Base-by-base conservation (phyloP, 2,329 filamentous ascomycete species). In the Penicillium sp. region DNA sequence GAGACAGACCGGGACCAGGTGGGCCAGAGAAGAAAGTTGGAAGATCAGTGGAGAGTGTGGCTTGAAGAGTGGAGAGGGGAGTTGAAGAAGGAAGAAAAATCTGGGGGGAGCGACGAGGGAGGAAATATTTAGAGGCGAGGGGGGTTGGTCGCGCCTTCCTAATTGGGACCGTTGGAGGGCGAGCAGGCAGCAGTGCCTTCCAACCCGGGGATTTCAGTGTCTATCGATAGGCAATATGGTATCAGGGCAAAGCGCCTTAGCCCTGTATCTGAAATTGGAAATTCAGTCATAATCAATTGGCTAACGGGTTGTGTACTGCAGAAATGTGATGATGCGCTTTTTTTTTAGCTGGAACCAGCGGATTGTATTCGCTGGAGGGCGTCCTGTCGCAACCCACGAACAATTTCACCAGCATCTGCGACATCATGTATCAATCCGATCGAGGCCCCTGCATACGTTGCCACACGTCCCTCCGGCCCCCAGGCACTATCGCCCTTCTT, bases 391-490 rank as follows among this genome's bases (percentile, higher is more conserved):
- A 75, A 64, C 3, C 67, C 64, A 37, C 65, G 60, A 0, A 83
- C 75, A 62, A 83, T 80, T 0, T 59, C 65, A 1, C 60, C 73
- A 0, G 81, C 81, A 37, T 68, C 61, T 41, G 76, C 69, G 0
- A 83, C 76, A 4, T 69, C 67, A 28, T 72, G 73, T 17, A 84
- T 73, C 31, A 83, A 65, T 0, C 82, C 82, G 20, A 83, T 69
- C 0, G 74, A 75, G 0, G 81, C 77, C 0, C 82, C 80, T 0
- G 80, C 82, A 64, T 84, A 84, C 1, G 82, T 83, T 4, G 80
- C 80, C n/a, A 82, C 65, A 57, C 82, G 73, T 0, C 81, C 82
- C 7, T 79, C 71, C 0, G 77, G 78, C 0, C 82, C 82, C 81
- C 81, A 84, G 2, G 77, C 82, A 7, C 64, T 63, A 57, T 83